These are phyloP conservation scores for Neopestalotiopsis sp. DNA, from an alignment of 2,329 filamentous ascomycete genomes.

Conservation along the genomic window DNA sequence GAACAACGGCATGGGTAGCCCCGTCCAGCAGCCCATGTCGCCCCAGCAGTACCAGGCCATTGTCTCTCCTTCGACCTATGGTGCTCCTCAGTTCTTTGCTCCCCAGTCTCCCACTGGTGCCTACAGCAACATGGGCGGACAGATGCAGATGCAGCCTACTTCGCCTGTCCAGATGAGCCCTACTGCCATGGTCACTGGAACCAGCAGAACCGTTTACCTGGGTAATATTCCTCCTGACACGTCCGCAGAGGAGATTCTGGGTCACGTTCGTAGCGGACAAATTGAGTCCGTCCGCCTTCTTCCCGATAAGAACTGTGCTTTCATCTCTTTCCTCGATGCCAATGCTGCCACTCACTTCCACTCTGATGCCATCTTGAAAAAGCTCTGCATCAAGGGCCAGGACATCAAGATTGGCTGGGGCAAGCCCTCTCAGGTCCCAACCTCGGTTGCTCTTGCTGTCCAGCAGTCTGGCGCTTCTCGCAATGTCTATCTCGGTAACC, in stretches of 20 bases:
- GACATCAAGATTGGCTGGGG: slow-evolving; percentile 99
- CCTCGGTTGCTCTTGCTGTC: slow-evolving; percentile 94
- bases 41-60: slow-evolving; percentile 84
- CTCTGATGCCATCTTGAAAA: slow-evolving; percentile 99
- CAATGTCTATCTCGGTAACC: slow-evolving; percentile 95
- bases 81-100: slow-evolving; percentile 79
- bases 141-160: slow-evolving; percentile 66
- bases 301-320: slow-evolving; percentile 99
- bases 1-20: slow-evolving; percentile 70
- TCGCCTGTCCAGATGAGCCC: slow-evolving; percentile 75
- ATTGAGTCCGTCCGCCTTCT: slow-evolving; percentile 98
- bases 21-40: slow-evolving; percentile 77
- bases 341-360: slow-evolving; percentile 99
- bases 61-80: slow-evolving; percentile 84
- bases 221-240: slow-evolving; percentile 99
- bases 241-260: slow-evolving; percentile 92
- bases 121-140: slow-evolving; percentile 68
- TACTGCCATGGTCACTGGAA: slow-evolving; percentile 81
- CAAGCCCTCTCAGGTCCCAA: slow-evolving; percentile 96
- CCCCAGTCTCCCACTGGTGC: slow-evolving; percentile 85
- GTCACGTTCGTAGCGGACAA: slow-evolving; percentile 94
- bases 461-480: slow-evolving; percentile 96
- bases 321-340: slow-evolving; percentile 98
- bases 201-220: slow-evolving; percentile 94
- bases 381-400: slow-evolving; percentile 96